Evolutionary conservation across 192 early-diverging fungal genomes (phyloP), one percentile per base, ranked within the genome.

Genomic region (Backusella australiensis): DNA sequence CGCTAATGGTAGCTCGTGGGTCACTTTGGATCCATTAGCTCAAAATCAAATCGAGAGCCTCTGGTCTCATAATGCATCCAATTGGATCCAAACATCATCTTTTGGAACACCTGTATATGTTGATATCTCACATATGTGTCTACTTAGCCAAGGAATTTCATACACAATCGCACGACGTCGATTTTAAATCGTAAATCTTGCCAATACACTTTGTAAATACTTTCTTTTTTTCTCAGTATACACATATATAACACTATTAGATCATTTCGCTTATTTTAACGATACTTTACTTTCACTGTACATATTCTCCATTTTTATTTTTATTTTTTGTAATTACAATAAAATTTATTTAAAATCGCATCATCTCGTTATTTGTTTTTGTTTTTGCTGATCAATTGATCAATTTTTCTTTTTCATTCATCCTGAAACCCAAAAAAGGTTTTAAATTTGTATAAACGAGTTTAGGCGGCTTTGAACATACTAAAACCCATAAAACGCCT

Each of bases 1-100:
- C 68, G 68, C 68, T 69, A 69, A 69, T 39, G 68, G 68, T 35
- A 38, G 35, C n/a, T 21, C 21, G 0, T 69, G 68, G 68, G 17
- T 69, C 21, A 38, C 35, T 23, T 35, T 69, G 12, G 68, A 69
- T 69, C 0, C 38, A 17, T 41, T 39, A 35, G 35, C 68, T 38
- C 68, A 69, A 69, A 19, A 69, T 41, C 68, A 69, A 69, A 69
- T 69, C n/a, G 68, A 69, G 19, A 19, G 21, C 3, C 68, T 69
- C 21, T 69, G 68, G 68, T 23, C 68, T 23, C 34, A 38, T 38
- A 39, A 38, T 69, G 38, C n/a, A 39, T 69, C 68, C n/a, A 69
- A 69, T 69, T 69, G 68, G 68, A 69, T 69, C 8, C 38, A 35
- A 23, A 41, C 35, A 41, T 11, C 34, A 17, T 35, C 68, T 39